Percentiles rank a stretch among this genome's conserved stretches.
Evolutionary conservation across 2,329 filamentous ascomycete genomes (phyloP).

Genomic region (Dactylella cylindrospora): DNA sequence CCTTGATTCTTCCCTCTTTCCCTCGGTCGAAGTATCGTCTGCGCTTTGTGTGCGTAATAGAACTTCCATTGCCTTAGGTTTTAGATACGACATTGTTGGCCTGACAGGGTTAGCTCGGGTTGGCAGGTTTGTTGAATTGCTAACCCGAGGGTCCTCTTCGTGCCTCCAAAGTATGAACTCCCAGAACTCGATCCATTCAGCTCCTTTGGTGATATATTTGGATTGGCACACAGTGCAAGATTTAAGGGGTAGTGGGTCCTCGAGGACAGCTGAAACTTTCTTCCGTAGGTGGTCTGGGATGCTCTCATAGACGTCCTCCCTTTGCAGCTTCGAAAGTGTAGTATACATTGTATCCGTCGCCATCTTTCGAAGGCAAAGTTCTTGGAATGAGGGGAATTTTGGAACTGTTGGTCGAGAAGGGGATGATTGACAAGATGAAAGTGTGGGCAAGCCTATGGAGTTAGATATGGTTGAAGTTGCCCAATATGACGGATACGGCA

Average conservation of each 20-base stretch:
- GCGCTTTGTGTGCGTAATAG: too few species aligned
- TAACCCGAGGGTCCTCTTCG: too few species aligned
- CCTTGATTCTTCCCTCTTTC: too few species aligned
- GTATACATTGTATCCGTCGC: slow-evolving; percentile 14
- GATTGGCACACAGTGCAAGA: slow-evolving; percentile 10
- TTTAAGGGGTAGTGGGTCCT: background rate
- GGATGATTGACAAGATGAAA: too few species aligned
- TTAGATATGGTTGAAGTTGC: background rate
- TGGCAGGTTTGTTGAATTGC: too few species aligned
- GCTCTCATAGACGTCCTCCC: slow-evolving; percentile 10
- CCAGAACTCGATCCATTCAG: slow-evolving; percentile 37
- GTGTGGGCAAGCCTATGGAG: too few species aligned
- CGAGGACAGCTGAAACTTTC: slow-evolving; percentile 2
- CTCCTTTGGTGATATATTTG: slow-evolving; percentile 8
- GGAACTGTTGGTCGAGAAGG: too few species aligned
- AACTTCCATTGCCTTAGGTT: too few species aligned
- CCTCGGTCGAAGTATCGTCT: too few species aligned
- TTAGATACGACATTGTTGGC: too few species aligned
- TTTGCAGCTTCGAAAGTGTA: background rate
- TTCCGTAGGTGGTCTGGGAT: slow-evolving; percentile 7
- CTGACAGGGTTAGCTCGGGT: too few species aligned
- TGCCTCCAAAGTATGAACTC: slow-evolving; percentile 1
- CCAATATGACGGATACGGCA: slow-evolving; percentile 13
- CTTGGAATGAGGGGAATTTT: slow-evolving; percentile 14
- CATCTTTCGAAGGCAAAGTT: slow-evolving; percentile 21